A percentile compares a stretch with the other conserved stretches of the same genome.
Conservation (phyloP, 345 rosid genomes). For the Eucalyptus caleyi region DNA sequence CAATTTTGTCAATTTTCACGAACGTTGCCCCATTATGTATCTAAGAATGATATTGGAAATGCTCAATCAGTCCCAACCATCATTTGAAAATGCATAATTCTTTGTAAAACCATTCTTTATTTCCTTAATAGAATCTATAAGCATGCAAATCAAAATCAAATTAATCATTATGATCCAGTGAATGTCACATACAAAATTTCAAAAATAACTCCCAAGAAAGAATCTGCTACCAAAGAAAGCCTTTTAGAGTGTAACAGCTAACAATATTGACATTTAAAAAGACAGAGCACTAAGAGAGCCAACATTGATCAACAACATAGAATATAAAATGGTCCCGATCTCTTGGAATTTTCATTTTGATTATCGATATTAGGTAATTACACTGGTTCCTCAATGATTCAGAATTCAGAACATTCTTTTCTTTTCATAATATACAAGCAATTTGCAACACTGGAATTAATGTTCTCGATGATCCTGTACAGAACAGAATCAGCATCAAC, state of each 20-base stretch:
- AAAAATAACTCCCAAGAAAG: neutral
- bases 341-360: neutral
- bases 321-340: neutral
- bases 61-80: neutral
- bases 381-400: neutral
- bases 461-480: neutral
- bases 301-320: neutral
- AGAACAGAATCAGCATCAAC: neutral
- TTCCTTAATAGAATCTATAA: neutral
- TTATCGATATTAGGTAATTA: neutral
- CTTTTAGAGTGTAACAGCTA: neutral
- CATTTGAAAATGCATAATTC: neutral
- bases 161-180: neutral
- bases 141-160: neutral
- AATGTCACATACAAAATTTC: neutral
- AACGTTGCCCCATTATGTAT: constrained; percentile 75
- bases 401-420: neutral
- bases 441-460: neutral
- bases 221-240: neutral
- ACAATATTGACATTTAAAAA: neutral
- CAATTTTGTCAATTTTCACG: constrained; percentile 76
- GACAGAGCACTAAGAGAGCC: neutral
- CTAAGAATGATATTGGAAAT: constrained; percentile 15
- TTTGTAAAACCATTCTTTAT: neutral
- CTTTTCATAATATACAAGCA: neutral